Conservation (phyloP, 2,329 filamentous ascomycete species). For the Arachnomyces sp. region DNA sequence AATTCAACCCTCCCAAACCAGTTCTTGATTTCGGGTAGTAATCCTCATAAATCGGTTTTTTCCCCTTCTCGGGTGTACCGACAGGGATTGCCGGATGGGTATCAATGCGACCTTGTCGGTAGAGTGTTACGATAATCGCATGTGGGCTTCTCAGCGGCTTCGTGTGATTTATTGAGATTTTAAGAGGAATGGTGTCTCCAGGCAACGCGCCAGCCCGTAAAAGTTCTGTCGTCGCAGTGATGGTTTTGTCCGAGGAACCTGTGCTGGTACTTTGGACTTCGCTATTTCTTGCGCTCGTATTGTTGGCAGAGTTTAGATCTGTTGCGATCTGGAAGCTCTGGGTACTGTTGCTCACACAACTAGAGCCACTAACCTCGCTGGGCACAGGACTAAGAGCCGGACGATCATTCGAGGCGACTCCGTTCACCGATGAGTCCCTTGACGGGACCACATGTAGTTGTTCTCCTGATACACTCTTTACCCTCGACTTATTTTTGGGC, state of each 20-base stretch:
- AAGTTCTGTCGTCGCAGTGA: slow-evolving; percentile 77
- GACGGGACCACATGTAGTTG: slow-evolving; percentile 38
- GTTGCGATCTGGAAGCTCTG: slow-evolving; percentile 46
- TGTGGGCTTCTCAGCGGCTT: slow-evolving; percentile 85
- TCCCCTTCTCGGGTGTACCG: slow-evolving; percentile 54
- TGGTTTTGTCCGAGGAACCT: slow-evolving; percentile 60
- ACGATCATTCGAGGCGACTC: slow-evolving; percentile 23
- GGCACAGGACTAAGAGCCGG: slow-evolving; percentile 43
- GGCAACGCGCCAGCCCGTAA: slow-evolving; percentile 74
- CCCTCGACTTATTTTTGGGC: slow-evolving; percentile 49
- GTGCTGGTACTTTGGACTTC: slow-evolving; percentile 41
- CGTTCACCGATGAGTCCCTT: slow-evolving; percentile 37
- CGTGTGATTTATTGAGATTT: slow-evolving; percentile 75
- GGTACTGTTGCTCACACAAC: slow-evolving; percentile 58
- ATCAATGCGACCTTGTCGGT: slow-evolving; percentile 84
- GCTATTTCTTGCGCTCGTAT: slow-evolving; percentile 35
- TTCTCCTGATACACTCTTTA: slow-evolving; percentile 38
- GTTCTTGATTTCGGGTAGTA: slow-evolving; percentile 82
- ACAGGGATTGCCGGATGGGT: slow-evolving; percentile 58
- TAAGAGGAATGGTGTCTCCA: slow-evolving; percentile 73
- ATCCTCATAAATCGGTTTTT: slow-evolving; percentile 67
- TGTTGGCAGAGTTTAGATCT: slow-evolving; percentile 33
- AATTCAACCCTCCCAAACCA: slow-evolving; percentile 73
- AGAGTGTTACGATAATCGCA: slow-evolving; percentile 86
- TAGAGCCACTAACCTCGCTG: slow-evolving; percentile 65